Evolutionary conservation across 768 basidiomycete species (phyloP), one percentile per base, ranked within the genome.

Genomic region (Sistotremastrum niveocremeum): DNA sequence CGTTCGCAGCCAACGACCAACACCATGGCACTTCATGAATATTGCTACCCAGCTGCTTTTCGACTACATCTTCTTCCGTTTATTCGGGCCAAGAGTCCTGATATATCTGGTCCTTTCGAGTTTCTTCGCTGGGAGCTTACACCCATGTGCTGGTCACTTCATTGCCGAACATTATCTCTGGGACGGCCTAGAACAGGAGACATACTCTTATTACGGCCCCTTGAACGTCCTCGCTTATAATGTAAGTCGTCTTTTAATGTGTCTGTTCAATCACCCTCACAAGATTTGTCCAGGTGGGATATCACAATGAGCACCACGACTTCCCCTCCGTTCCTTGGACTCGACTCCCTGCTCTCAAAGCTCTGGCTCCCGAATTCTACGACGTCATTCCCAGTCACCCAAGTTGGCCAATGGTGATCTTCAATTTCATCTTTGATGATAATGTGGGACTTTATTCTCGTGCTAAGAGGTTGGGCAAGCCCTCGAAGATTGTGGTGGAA

Each of bases 251-350:
- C 11, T 46, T 34, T 35, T 37, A 8, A 29, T 34, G 38, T 31
- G 3, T 37, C 41, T 33, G 7, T 28, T 11, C 1, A n/a, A 2
- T 39, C 20, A 12, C 28, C 8, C 11, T 31, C 34, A 10, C 31
- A 42, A 44, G 20, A 6, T 39, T 34, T 8, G 9, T 46, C 12
- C 52, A 90, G 87, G 88, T 97, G 53, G 95, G 95, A 36, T 98
- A 97, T 60, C 95, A 99, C 62, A 97, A 99, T 62, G 95, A 98
- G 57, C 95, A 99, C 63, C 95, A 99, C 64, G 95, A 99, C 65
- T 98, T 99, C 64, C 93, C 95, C 6, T 90, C 90, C 8, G 65
- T 99, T 1, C 75, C 95, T 1, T 99, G 95, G 95, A 97, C 93
- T 11, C 79, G 85, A 28, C 73, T 98, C 0, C 87, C 91, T 2